These are phyloP conservation scores for Kokia cookei DNA, from an alignment of 441 rosid species.

Conservation along the genomic window DNA sequence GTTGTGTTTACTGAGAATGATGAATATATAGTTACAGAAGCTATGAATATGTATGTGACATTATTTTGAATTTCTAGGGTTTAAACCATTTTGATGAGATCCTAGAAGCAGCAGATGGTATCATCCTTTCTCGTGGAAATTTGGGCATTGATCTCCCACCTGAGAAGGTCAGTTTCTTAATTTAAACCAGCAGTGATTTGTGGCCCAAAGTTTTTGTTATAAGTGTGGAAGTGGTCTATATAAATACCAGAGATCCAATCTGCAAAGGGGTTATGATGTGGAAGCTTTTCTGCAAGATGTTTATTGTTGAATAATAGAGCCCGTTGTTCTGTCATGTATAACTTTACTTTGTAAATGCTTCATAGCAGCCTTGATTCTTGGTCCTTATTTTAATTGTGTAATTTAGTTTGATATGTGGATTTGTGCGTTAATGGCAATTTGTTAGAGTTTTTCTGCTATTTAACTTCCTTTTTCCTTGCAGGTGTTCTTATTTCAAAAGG, in stretches of 20 bases:
- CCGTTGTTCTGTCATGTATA: neutral
- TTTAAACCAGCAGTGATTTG: conserved; percentile 5
- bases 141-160: conserved; percentile 99
- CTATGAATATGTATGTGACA: neutral
- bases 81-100: conserved; percentile 96
- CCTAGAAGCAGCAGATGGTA: conserved; percentile 97
- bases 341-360: neutral
- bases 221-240: neutral
- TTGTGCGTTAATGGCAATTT: neutral
- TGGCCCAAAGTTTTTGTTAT: neutral
- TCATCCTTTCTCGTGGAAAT: conserved; percentile 97
- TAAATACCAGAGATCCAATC: neutral
- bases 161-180: conserved; percentile 61
- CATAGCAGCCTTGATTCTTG: neutral
- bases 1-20: neutral
- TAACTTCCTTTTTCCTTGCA: conserved; percentile 22
- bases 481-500: conserved; percentile 96
- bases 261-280: neutral
- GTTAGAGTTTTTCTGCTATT: neutral
- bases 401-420: neutral
- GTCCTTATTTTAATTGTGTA: neutral
- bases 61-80: conserved; percentile 42
- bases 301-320: neutral
- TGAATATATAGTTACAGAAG: neutral
- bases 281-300: neutral